Evolutionary conservation across 768 basidiomycete genomes (phyloP).

Genomic region (Mycena capillaripes): DNA sequence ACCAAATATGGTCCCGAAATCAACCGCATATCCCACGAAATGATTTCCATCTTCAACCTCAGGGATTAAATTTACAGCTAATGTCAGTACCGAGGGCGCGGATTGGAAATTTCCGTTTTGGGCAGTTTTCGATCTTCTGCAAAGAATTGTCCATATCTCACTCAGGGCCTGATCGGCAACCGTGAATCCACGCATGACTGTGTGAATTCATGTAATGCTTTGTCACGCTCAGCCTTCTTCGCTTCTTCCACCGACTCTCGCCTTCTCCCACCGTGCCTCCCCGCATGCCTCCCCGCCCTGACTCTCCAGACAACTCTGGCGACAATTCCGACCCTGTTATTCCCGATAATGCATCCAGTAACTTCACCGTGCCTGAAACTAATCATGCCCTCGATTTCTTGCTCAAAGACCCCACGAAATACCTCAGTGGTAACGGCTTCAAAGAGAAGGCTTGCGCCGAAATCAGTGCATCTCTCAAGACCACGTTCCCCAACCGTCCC

Average conservation of each 20-base stretch:
- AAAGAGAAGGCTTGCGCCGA: not conserved
- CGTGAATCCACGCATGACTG: not conserved
- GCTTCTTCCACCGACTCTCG: not conserved
- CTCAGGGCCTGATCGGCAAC: not conserved
- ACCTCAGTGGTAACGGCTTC: constrained; percentile 14
- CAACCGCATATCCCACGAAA: too few species aligned
- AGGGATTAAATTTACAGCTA: too few species aligned
- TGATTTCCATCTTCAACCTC: too few species aligned
- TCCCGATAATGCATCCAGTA: not conserved
- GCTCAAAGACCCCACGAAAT: not conserved
- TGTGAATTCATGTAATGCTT: not conserved
- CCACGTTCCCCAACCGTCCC: not conserved
- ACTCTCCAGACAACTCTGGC: not conserved
- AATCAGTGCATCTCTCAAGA: not conserved
- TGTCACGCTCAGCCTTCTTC: not conserved
- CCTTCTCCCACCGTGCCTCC: not conserved
- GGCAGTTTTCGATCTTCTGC: too few species aligned
- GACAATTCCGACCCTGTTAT: too few species aligned
- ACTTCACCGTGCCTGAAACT: not conserved
- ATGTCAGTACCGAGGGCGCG: too few species aligned
- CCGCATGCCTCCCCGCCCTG: not conserved
- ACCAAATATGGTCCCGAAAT: too few species aligned
- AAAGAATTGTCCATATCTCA: too few species aligned
- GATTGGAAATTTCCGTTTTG: too few species aligned
- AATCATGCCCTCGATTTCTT: not conserved